These are phyloP conservation scores for Pseudogymnoascus sp. DNA, from an alignment of 2,329 filamentous ascomycete species.

Conservation along the genomic window DNA sequence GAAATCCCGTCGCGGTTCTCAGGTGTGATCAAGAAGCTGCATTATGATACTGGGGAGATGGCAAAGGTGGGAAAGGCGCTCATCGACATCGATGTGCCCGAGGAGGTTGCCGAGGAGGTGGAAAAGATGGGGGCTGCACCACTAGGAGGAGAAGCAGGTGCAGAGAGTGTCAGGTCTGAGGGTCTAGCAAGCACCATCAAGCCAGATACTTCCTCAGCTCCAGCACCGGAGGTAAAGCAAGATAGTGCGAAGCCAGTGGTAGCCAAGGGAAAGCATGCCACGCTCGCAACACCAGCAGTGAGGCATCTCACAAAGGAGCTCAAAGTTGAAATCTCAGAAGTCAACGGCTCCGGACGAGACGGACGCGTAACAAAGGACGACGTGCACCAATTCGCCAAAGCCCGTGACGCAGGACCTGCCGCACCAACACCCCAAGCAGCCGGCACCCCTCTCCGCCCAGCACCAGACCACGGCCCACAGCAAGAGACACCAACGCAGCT, in stretches of 20 bases:
- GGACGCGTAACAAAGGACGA: constrained; percentile 91
- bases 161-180: constrained; percentile 10
- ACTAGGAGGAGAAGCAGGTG: constrained; percentile 17
- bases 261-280: constrained; percentile 55
- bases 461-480: constrained; percentile 34
- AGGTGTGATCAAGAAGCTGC: constrained; percentile 89
- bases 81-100: constrained; percentile 89
- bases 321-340: constrained; percentile 66
- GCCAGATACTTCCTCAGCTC: not conserved
- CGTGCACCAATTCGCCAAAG: constrained; percentile 62
- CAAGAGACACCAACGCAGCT: constrained; percentile 62
- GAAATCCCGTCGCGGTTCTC: constrained; percentile 95
- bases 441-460: constrained; percentile 6
- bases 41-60: constrained; percentile 95
- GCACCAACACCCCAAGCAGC: constrained; percentile 14
- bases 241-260: constrained; percentile 11
- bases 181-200: not conserved
- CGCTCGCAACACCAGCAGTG: constrained; percentile 84
- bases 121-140: constrained; percentile 32
- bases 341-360: constrained; percentile 80
- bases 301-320: constrained; percentile 77
- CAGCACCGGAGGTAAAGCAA: not conserved
- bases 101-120: constrained; percentile 59
- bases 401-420: constrained; percentile 33
- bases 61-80: constrained; percentile 90